Conservation (phyloP, 2,329 filamentous ascomycete genomes). For the Colletotrichum sojae region DNA sequence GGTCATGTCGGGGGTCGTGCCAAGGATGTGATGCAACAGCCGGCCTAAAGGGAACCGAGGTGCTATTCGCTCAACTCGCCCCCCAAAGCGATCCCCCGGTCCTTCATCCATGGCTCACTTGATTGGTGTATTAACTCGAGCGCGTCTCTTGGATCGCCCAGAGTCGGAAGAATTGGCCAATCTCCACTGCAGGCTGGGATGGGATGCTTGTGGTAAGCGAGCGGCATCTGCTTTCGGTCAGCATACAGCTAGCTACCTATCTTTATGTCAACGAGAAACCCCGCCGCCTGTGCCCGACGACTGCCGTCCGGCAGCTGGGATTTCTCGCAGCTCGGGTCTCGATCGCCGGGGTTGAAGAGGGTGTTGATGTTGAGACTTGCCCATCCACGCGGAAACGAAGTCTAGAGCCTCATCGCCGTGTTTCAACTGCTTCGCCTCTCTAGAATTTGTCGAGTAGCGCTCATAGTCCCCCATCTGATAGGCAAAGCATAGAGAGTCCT, state of each 20-base stretch:
- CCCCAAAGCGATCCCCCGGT: neutral
- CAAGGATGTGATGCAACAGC: constrained; percentile 25
- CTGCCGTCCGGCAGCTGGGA: constrained; percentile 15
- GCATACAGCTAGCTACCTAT: neutral
- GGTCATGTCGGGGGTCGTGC: neutral
- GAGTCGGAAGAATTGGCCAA: neutral
- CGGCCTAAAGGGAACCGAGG: constrained; percentile 21
- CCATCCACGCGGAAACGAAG: too few relatives aligned
- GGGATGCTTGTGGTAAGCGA: neutral
- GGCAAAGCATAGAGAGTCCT: neutral
- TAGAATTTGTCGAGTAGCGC: neutral
- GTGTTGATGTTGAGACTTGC: too few relatives aligned
- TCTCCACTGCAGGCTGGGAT: neutral
- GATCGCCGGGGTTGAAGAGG: neutral
- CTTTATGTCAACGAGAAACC: neutral
- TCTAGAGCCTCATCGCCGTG: neutral
- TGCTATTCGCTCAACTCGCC: neutral
- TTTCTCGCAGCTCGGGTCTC: neutral
- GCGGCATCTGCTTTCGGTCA: neutral
- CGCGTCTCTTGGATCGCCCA: neutral
- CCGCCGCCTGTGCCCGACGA: neutral
- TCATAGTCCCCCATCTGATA: too few relatives aligned
- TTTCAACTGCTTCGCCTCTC: neutral
- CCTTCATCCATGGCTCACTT: neutral
- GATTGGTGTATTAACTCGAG: constrained; percentile 36